Evolutionary conservation across 108 stramenopile genomes (phyloP), one percentile per base, ranked within the genome.

Genomic region (Pelagomonas calceolata): DNA sequence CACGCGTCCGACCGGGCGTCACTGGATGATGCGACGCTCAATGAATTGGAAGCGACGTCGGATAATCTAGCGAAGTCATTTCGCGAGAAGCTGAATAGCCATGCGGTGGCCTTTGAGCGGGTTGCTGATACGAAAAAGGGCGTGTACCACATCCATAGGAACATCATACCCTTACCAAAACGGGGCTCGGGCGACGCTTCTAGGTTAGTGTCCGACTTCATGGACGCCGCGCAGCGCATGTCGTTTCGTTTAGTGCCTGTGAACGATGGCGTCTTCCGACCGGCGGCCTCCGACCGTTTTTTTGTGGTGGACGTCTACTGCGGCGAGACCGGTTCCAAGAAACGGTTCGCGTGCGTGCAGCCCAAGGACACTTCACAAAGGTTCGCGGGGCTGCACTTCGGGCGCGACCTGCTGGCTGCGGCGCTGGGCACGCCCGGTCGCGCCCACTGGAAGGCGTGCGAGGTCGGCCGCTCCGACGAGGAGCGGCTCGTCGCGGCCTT

Each of bases 371-470:
- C 36, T 34, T 32, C 36, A 72, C 63, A 32, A 43, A 18, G 45
- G 63, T 67, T 32, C 29, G 84, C 89, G 16, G 90, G 91, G 26
- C 77, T 94, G 69, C 93, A 94, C 69, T 91, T 94, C 79, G 93
- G 90, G 7, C 77, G 93, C 78, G 93, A 94, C 79, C 84, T 92
- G 0, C 72, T 89, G 69, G 89, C 89, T 4, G 81, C 85, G 21
- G 88, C 90, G 21, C 64, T 90, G 65, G 76, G 80, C 15, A 83
- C 84, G 43, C 86, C 86, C 9, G 79, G 88, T 7, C 66, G 88
- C 30, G 85, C 86, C 26, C 89, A 91, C 67, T 94, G 93, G 93
- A 91, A 91, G 75, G 82, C 87, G 33, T 94, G 90, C 75, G 83
- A 89, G 34, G 79, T n/a, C n/a, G n/a, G n/a, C n/a, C n/a, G n/a